A percentile compares a stretch with the other conserved stretches of the same genome.
These are phyloP conservation scores for Hymenoscyphus fructigenus DNA, from an alignment of 2,329 filamentous ascomycete genomes.

Conservation along the genomic window DNA sequence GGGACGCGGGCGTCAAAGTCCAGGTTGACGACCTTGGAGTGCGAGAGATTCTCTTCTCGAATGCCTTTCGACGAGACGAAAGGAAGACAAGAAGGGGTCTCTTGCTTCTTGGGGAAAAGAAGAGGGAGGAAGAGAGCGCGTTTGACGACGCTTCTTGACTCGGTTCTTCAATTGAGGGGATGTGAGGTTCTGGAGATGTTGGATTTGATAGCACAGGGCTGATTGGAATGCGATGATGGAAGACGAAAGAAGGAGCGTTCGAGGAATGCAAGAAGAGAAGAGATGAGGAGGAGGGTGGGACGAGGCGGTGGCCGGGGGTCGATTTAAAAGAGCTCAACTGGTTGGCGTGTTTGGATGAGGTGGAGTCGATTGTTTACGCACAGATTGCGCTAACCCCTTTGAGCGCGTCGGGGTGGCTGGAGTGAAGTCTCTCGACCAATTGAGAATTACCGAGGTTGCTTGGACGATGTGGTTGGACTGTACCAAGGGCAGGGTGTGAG, in stretches of 20 bases:
- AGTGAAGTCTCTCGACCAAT: background rate
- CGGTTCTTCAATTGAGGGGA: constrained; percentile 22
- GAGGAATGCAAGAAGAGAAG: background rate
- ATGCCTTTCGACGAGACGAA: constrained; percentile 61
- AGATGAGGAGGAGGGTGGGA: constrained; percentile 1
- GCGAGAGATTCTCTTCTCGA: constrained; percentile 69
- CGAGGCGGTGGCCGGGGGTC: constrained; percentile 9
- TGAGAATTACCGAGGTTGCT: background rate
- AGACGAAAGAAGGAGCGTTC: constrained; percentile 3
- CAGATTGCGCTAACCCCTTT: background rate
- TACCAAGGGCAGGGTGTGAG: background rate
- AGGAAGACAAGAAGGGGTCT: constrained; percentile 68
- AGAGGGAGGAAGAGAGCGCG: constrained; percentile 41
- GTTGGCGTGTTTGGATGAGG: constrained; percentile 6
- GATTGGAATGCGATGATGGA: constrained; percentile 14
- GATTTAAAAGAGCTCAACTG: constrained; percentile 4
- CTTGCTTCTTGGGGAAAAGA: constrained; percentile 59
- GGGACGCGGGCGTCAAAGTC: constrained; percentile 99
- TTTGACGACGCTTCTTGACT: constrained; percentile 29
- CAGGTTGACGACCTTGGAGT: constrained; percentile 86
- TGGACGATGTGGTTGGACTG: background rate
- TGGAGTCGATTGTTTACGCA: background rate
- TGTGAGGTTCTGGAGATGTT: constrained; percentile 12
- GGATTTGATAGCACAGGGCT: constrained; percentile 7
- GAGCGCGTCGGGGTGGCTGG: background rate